Evolutionary conservation across 495 filamentous ascomycete species (phyloP).

Genomic region (Lichina pygmaea): DNA sequence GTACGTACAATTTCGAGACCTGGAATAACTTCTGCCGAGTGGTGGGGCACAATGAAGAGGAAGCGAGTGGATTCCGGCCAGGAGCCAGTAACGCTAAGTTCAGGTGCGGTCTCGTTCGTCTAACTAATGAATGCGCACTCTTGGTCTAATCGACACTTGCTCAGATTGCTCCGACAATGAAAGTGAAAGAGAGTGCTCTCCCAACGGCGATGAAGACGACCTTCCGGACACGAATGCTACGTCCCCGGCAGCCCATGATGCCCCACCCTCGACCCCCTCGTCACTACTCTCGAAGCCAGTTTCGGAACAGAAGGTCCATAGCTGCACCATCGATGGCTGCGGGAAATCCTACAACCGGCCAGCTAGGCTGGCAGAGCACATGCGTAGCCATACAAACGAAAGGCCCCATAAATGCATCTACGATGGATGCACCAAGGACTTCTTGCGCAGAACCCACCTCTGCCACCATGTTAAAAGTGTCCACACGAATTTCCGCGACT

Average conservation of each 20-base stretch:
- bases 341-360: constrained; percentile 69
- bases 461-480: constrained; percentile 57
- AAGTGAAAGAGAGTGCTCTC: neutral
- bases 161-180: neutral
- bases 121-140: neutral
- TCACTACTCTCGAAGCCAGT: constrained; percentile 10
- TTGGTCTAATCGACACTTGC: neutral
- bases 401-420: constrained; percentile 43
- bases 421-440: constrained; percentile 49
- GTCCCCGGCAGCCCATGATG: too few species aligned
- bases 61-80: too few species aligned
- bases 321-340: constrained; percentile 43
- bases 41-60: too few species aligned
- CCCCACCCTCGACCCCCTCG: neutral
- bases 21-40: too few species aligned
- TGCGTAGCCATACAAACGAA: constrained; percentile 57
- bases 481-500: constrained; percentile 43
- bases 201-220: neutral
- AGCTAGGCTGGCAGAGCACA: constrained; percentile 48
- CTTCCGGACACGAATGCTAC: too few species aligned
- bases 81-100: too few species aligned
- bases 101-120: too few species aligned
- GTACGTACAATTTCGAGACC: too few species aligned
- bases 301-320: constrained; percentile 44
- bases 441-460: constrained; percentile 57